Evolutionary conservation across 1,284 basidiomycete genomes (phyloP), one percentile per base, ranked within the genome.

Genomic region (Malassezia equina): DNA sequence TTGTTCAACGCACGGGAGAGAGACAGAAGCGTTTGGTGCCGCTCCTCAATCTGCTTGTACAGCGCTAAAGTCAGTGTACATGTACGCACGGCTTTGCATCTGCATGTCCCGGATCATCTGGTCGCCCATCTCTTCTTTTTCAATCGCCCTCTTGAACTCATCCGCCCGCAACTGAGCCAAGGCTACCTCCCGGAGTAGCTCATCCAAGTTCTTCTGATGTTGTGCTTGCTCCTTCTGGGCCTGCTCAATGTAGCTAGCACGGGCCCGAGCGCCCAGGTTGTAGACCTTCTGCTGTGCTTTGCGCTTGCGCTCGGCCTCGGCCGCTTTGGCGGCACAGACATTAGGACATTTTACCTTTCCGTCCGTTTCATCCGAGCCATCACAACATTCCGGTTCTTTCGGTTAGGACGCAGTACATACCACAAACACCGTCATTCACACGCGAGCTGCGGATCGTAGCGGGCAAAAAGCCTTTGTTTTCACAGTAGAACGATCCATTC

Each of bases 361-460:
- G 31, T 69, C 67, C 4, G 77, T 78, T 76, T 99, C 93, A 74
- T 99, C 93, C 0, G 88, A 88, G n/a, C 94, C 94, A 70, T 99
- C 93, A 73, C 93, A 98, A 73, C 94, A 99, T 70, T 90, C 84
- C 2, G 82, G 81, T 69, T 98, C 90, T 91, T 67, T 12, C 25
- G 21, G 34, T 28, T 33, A 31, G 34, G 15, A n/a, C 4, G 3
- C 21, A 21, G n/a, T 2, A 51, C 59, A 40, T 74, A 89, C 88
- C 91, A 74, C 93, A 98, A 32, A 96, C 80, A 2, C 93, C 93
- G 71, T 99, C 93, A 56, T 84, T 85, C n/a, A 99, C 90, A 58
- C 88, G 80, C 23, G 87, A 86, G 52, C 84, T 83, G 12, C 83
- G 81, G 53, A 99, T 85, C 46, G 74, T 80, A 2, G 82, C 78